Evolutionary conservation across 345 rosid species (phyloP).

Genomic region (Boechera stricta): DNA sequence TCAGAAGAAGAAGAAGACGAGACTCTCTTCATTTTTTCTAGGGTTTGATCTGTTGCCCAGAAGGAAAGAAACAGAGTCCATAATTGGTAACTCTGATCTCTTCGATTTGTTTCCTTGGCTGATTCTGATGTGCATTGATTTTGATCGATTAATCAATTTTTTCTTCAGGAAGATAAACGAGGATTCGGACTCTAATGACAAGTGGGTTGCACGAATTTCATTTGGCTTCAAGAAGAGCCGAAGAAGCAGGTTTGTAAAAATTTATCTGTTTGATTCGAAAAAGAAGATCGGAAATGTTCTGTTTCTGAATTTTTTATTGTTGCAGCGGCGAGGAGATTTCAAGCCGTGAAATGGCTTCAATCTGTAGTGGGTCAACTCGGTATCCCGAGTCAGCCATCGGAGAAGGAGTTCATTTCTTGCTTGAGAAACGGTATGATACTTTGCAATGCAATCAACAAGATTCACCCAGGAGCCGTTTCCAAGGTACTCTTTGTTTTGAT

Average conservation of each 20-base stretch:
- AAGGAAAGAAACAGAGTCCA: constrained; percentile 24
- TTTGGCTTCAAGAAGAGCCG: constrained; percentile 90
- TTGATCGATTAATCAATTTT: not conserved
- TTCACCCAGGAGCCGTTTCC: constrained; percentile 80
- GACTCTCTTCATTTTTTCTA: not conserved
- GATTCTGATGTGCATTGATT: not conserved
- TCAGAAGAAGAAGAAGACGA: constrained; percentile 4
- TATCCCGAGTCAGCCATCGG: constrained; percentile 66
- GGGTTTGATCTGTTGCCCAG: constrained; percentile 1
- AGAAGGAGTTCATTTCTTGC: constrained; percentile 85
- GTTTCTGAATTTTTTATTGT: constrained; percentile 11
- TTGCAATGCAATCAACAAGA: constrained; percentile 83
- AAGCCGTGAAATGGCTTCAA: constrained; percentile 80
- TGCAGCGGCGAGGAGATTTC: constrained; percentile 76
- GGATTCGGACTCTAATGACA: constrained; percentile 53
- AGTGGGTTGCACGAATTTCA: constrained; percentile 61
- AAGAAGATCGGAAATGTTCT: not conserved
- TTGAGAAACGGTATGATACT: constrained; percentile 85
- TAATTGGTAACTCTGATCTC: constrained; percentile 7
- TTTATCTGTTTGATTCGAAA: not conserved
- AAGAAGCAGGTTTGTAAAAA: constrained; percentile 71
- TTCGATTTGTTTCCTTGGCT: constrained; percentile 21
- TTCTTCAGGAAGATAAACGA: constrained; percentile 22
- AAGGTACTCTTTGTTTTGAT: constrained; percentile 54
- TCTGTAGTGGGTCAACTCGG: constrained; percentile 71